Conservation (phyloP, 2,329 filamentous ascomycete genomes). For the Fusarium ambrosium region DNA sequence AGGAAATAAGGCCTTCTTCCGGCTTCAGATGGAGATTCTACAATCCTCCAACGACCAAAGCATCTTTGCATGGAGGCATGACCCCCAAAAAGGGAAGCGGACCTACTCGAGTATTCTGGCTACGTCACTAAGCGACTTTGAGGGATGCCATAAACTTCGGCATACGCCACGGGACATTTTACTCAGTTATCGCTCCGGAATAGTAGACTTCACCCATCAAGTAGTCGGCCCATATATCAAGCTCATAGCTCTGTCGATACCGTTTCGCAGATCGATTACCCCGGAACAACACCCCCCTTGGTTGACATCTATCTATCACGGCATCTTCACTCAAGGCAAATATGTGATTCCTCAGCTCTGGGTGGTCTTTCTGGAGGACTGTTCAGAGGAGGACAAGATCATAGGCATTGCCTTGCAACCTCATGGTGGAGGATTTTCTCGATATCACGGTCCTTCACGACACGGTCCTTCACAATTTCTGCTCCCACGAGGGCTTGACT, state of each 20-base stretch:
- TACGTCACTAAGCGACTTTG: not conserved
- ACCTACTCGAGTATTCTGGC: not conserved
- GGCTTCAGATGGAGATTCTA: not conserved
- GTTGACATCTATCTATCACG: not conserved
- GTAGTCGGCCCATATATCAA: not conserved
- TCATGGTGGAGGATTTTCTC: rapidly evolving
- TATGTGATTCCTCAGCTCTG: not conserved
- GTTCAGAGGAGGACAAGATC: not conserved
- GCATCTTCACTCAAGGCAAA: not conserved
- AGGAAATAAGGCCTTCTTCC: not conserved
- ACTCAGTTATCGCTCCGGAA: not conserved
- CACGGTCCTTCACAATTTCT: not conserved
- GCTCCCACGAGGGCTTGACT: not conserved
- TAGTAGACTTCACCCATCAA: not conserved
- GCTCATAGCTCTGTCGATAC: not conserved
- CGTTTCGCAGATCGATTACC: not conserved
- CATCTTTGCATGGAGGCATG: not conserved
- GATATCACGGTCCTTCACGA: not conserved
- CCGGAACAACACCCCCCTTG: not conserved
- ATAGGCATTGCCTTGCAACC: not conserved
- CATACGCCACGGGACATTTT: not conserved
- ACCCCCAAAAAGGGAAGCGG: not conserved
- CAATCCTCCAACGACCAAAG: not conserved
- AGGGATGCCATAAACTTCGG: not conserved
- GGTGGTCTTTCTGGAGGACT: not conserved